Evolutionary conservation across 352 stramenopile species (phyloP), one percentile per base, ranked within the genome.

Genomic region (Globisporangium splendens): DNA sequence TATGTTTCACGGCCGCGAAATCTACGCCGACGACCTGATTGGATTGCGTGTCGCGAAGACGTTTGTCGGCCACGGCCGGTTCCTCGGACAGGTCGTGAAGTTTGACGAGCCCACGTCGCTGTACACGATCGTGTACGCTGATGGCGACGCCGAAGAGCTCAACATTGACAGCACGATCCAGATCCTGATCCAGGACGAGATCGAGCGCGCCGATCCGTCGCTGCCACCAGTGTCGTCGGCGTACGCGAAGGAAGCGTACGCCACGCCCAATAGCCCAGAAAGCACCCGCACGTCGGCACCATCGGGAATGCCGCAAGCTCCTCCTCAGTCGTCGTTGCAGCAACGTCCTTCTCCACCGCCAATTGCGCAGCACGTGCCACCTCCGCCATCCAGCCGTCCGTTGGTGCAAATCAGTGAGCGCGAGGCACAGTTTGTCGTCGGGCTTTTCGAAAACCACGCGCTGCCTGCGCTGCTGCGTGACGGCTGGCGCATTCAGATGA

Each of bases 41-140:
- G 85, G 85, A 0, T 60, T 93, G 15, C 83, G 85, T n/a, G 83
- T 95, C 2, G 81, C 81, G 54, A 95, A 95, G 64, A 91, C 80
- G 22, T 93, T 95, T 63, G 77, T 75, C 21, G 79, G 81, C 5
- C 68, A 89, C 49, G 85, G 85, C n/a, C 75, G 83, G 6, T 95
- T 95, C 52, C 56, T 95, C n/a, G 85, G 85, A 0, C 84, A 94
- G 65, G 80, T 95, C 5, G 79, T 95, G 50, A 92, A 91, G 59
- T 95, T 91, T 61, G 83, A 95, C 67, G 72, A 83, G n/a, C 66
- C 69, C 3, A 73, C 70, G 46, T 62, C 72, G 39, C 51, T 84
- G 21, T 95, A 91, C 52, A 95, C 85, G 10, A 71, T 93, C n/a
- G 83, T 93, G 13, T 95, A 95, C 59, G 85, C 80, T 0, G 85